phyloP scores from a whole-genome alignment of 139 green algal species.

The Tetraselmis striata region DNA sequence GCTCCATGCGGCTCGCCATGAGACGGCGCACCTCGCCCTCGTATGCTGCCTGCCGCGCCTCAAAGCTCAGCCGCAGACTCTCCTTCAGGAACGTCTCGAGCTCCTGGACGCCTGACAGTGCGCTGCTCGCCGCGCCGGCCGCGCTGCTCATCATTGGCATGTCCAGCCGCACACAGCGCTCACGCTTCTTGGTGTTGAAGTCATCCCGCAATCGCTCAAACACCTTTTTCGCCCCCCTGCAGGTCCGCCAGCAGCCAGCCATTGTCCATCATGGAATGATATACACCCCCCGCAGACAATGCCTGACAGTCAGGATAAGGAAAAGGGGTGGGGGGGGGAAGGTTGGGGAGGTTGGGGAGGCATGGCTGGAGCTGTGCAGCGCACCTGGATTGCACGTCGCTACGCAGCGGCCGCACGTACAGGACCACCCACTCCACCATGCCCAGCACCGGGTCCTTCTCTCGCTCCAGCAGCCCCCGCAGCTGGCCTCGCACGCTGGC shows the following conservation, averaged over 20 bases:
- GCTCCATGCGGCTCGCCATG: constrained; percentile 54
- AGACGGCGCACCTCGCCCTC: constrained; percentile 61
- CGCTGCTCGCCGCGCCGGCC: background rate
- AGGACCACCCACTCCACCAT: constrained; percentile 54
- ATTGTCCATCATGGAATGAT: too few species aligned
- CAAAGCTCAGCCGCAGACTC: constrained; percentile 58
- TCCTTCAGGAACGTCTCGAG: constrained; percentile 52
- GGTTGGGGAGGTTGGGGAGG: background rate
- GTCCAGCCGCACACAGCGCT: constrained; percentile 50
- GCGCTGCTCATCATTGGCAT: constrained; percentile 12
- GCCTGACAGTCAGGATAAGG: background rate
- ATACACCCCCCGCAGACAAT: too few species aligned
- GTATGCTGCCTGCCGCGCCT: constrained; percentile 67
- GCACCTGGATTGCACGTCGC: constrained; percentile 26
- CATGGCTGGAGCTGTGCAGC: constrained; percentile 24
- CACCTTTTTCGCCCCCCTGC: constrained; percentile 38
- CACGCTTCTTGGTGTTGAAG: constrained; percentile 40
- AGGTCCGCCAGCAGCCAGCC: constrained; percentile 3
- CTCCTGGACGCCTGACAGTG: constrained; percentile 46
- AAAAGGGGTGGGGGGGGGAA: background rate
- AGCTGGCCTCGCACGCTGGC: constrained; percentile 25
- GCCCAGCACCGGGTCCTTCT: constrained; percentile 29
- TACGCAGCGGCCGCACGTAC: constrained; percentile 44
- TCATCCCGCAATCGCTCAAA: constrained; percentile 65
- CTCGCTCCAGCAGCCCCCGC: constrained; percentile 43